Evolutionary conservation across 2,329 filamentous ascomycete genomes (phyloP), one percentile per base, ranked within the genome.

Genomic region (Verticillium longisporum): DNA sequence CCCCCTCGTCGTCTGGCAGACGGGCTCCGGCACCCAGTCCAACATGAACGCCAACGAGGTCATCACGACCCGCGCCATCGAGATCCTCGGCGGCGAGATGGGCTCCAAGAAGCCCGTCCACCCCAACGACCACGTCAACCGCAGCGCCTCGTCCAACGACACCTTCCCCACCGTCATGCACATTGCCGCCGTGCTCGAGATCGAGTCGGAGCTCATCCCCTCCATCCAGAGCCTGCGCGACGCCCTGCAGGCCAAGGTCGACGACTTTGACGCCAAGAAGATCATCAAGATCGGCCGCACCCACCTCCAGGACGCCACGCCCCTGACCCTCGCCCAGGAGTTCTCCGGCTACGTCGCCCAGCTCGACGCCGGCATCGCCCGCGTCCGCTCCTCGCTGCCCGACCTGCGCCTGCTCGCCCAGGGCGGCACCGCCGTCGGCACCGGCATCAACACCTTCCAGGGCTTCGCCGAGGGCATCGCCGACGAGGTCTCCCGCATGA

Each of bases 1-100:
- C 81, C 95, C 95, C 67, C 90, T 98, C 64, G 94, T 98, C 61
- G 94, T 99, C 73, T 99, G 95, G 95, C 95, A 99, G 83, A 99
- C 95, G 60, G 95, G 95, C 66, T 98, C 95, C 58, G 95, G 95
- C 74, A 98, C 95, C 34, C 95, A 98, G 83, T 97, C 93, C 77
- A 98, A 97, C 87, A 98, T 98, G 95, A 99, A 99, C 81, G 93
- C 94, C 75, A 99, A 99, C 82, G 95, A 99, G 78, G 95, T 99
- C 78, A 98, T 99, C 78, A 97, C 94, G 67, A 99, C 98, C 86
- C 91, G 95, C 67, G 95, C 95, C 67, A 98, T 98, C 77, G 94
- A 98, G 83, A 96, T 98, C 66, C 85, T 98, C 60, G 95, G 95
- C 69, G 95, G 95, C 70, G 84, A 84, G 67, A 97, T 92, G 91